A percentile compares a stretch with the other conserved stretches of the same genome.
These are phyloP conservation scores for Apiosordaria backusii DNA, from an alignment of 495 filamentous ascomycete species.

Conservation along the genomic window DNA sequence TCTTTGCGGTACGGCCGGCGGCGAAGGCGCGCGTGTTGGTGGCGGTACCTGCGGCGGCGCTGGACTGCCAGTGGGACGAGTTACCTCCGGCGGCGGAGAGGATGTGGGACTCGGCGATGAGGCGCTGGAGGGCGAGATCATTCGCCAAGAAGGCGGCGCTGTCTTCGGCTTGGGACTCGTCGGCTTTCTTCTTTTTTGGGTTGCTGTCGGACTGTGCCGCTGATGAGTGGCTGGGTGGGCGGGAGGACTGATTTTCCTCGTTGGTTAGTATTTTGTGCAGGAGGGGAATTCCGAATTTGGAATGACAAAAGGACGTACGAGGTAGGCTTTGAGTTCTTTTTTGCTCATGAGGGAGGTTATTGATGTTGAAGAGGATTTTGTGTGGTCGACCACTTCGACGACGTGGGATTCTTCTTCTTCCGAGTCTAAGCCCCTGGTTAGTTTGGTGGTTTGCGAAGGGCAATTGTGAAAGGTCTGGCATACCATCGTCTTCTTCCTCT, in stretches of 20 bases:
- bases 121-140: conserved; percentile 83
- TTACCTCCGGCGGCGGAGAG: conserved; percentile 65
- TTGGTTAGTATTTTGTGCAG: conserved; percentile 24
- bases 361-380: conserved; percentile 24
- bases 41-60: conserved; percentile 19
- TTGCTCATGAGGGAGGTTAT: conserved; percentile 52
- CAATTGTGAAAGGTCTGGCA: conserved; percentile 1
- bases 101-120: conserved; percentile 89
- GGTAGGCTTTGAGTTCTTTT: conserved; percentile 71
- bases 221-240: conserved; percentile 34
- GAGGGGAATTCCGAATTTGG: too few species aligned
- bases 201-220: conserved; percentile 23
- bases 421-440: not conserved
- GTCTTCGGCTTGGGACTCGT: conserved; percentile 44
- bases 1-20: conserved; percentile 52
- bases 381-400: conserved; percentile 67
- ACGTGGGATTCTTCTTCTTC: conserved; percentile 19
- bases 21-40: conserved; percentile 31
- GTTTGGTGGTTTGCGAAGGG: not conserved
- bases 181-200: conserved; percentile 32
- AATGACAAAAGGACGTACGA: conserved; percentile 49
- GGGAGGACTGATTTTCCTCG: conserved; percentile 36
- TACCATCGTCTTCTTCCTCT: conserved; percentile 28
- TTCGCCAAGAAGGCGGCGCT: conserved; percentile 68
- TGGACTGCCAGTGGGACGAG: conserved; percentile 37